Evolutionary conservation across 73 alveolate species (phyloP), one percentile per base, ranked within the genome.

Genomic region (Stentor coeruleus): DNA sequence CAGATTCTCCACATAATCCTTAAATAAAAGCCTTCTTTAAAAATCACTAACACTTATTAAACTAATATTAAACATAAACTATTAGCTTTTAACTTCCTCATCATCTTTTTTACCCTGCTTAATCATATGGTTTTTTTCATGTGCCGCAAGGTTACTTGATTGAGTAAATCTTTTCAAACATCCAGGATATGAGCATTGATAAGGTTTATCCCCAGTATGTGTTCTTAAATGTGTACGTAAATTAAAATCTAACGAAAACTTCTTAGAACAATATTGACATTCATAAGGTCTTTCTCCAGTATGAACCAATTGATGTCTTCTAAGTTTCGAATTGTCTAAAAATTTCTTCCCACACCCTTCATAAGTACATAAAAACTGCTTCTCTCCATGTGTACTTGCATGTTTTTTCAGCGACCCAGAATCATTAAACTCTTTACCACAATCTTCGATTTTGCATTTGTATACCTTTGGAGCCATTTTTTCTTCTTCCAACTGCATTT

Each of bases 341-440:
- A 85, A 85, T 4, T 80, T 74, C 38, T 20, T n/a, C 20, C 40
- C 77, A 59, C 91, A 85, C n/a, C n/a, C n/a, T n/a, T n/a, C n/a
- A n/a, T n/a, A n/a, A n/a, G n/a, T n/a, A n/a, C n/a, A n/a, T n/a
- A n/a, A n/a, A n/a, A n/a, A n/a, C 86, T 90, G 95, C 60, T 92
- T 82, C 82, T 91, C 98, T 31, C 98, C 97, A 76, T 93, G 98
- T 0, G 95, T 91, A 76, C 86, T 90, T 81, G 89, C 87, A 60
- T 93, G 98, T 86, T 91, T 93, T 72, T 96, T 82, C 66, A 91
- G 84, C 0, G 97, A 90, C 38, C 95, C 88, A 3, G 95, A 74
- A 83, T 93, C 98, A 74, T 82, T 76, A 90, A 93, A 93, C 36
- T 86, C 85, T 86, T 93, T 93, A 31, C 98, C 98, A 57, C 98